These are phyloP conservation scores for Ceratobasidium sp. DNA, from an alignment of 1,284 basidiomycete species.

Conservation along the genomic window DNA sequence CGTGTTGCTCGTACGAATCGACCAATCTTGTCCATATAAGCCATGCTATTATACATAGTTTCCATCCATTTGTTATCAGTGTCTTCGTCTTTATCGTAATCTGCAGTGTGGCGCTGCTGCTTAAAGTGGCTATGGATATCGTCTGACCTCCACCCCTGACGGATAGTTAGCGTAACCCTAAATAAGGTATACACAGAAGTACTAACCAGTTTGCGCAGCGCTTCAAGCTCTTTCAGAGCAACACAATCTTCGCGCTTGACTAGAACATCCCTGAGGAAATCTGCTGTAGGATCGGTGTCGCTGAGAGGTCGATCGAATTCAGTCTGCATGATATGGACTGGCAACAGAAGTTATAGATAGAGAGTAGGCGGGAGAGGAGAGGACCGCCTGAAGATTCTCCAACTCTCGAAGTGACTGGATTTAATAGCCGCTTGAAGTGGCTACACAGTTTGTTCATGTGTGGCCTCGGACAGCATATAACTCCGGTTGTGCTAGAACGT, in stretches of 20 bases:
- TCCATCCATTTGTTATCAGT: slow-evolving; percentile 39
- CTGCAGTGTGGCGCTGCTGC: background rate
- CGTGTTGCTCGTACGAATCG: slow-evolving; percentile 9
- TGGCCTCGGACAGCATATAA: too few relatives aligned
- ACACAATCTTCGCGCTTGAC: background rate
- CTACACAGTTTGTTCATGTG: too few relatives aligned
- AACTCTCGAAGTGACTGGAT: too few relatives aligned
- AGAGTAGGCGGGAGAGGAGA: too few relatives aligned
- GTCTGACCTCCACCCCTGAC: slow-evolving; percentile 39
- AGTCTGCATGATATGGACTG: too few relatives aligned
- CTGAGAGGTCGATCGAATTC: too few relatives aligned
- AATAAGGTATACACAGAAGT: background rate
- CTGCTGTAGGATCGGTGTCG: too few relatives aligned
- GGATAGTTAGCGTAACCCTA: background rate
- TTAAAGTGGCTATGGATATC: slow-evolving; percentile 35
- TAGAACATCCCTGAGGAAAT: too few relatives aligned
- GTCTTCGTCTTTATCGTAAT: slow-evolving; percentile 6
- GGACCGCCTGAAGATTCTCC: too few relatives aligned
- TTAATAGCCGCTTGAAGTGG: too few relatives aligned
- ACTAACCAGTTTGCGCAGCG: slow-evolving; percentile 14
- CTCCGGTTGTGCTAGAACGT: too few relatives aligned
- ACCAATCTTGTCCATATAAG: slow-evolving; percentile 17
- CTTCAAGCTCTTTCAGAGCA: slow-evolving; percentile 3
- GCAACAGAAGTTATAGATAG: too few relatives aligned
- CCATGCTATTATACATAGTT: slow-evolving; percentile 22